Base-by-base conservation (phyloP, 352 stramenopile genomes). In the Globisporangium barbulae region DNA sequence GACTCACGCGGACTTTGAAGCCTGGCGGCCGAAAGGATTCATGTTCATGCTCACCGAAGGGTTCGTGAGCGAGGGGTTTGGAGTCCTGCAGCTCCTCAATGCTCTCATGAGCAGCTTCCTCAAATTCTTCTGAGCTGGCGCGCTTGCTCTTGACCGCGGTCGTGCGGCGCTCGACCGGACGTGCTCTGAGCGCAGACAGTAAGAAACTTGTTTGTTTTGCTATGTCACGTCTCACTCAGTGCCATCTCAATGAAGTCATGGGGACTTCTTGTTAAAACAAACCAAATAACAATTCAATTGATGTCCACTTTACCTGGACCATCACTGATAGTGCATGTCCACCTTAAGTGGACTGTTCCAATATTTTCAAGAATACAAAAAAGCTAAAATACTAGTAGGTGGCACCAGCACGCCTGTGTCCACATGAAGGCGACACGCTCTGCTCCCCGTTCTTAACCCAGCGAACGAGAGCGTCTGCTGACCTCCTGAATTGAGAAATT, bases 1-100 rank as follows among this genome's bases (percentile, higher is more conserved):
- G n/a, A 75, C 37, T 41, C 22, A 58, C 17, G 69, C 77, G 42
- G 69, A 59, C 9, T 77, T 81, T 49, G 21, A 65, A 1, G 65
- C 64, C 15, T 84, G 73, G 59, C 70, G 67, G 6, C 73, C 71
- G 15, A 62, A 41, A 2, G 58, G 50, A 30, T 56, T 64, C 45
- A 39, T 59, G 9, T 49, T 49, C 21, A 13, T 13, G 35, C 10
- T 45, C 3, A n/a, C 48, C 53, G 5, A 21, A n/a, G 53, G 53
- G 12, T 8, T 9, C 3, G 4, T 48, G 22, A 42, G 35, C 21
- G 19, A 47, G 4, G 53, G 35, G 4, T 31, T 59, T 33, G 33
- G 33, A 4, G n/a, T 59, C 10, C 15, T 59, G 12, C 19, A 25
- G 19, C 53, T 59, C 19, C 53, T 41, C 33, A 31, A 59, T 10